A percentile compares a stretch with the other conserved stretches of the same genome.
Conservation (phyloP, 805 yeast genomes). For the Saccharomycopsis schoenii region DNA sequence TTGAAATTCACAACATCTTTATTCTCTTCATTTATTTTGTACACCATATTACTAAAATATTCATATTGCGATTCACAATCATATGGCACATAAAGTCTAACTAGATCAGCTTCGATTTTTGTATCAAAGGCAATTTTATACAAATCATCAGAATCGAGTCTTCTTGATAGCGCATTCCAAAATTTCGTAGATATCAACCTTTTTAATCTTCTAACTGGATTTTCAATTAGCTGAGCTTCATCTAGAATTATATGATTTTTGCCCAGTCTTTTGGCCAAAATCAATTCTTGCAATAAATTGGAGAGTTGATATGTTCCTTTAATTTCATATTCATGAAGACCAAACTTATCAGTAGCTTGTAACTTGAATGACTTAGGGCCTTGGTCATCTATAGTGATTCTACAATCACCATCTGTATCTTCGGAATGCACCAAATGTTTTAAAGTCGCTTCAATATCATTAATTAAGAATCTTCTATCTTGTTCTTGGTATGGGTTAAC, state of each 20-base stretch:
- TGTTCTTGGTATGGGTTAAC: neutral
- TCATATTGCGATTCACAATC: slow-evolving; percentile 62
- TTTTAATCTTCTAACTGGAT: slow-evolving; percentile 70
- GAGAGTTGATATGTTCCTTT: slow-evolving; percentile 87
- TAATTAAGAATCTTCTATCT: slow-evolving; percentile 44
- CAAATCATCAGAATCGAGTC: slow-evolving; percentile 51
- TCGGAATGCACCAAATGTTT: slow-evolving; percentile 60
- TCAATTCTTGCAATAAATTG: slow-evolving; percentile 77
- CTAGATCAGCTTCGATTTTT: slow-evolving; percentile 57
- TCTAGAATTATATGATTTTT: slow-evolving; percentile 69
- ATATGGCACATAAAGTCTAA: slow-evolving; percentile 71
- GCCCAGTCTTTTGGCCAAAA: slow-evolving; percentile 76
- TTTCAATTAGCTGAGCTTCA: slow-evolving; percentile 75
- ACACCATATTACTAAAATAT: slow-evolving; percentile 49
- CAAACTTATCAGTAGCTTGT: slow-evolving; percentile 82
- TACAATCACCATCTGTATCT: slow-evolving; percentile 77
- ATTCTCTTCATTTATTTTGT: neutral
- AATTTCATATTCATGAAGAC: slow-evolving; percentile 60
- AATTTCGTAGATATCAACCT: slow-evolving; percentile 67
- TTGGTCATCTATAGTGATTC: slow-evolving; percentile 75
- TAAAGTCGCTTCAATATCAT: slow-evolving; percentile 66
- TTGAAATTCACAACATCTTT: slow-evolving; percentile 42
- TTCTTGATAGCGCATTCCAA: slow-evolving; percentile 73
- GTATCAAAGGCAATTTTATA: slow-evolving; percentile 68
- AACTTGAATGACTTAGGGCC: slow-evolving; percentile 75